Percentiles rank a stretch among this genome's conserved stretches.
phyloP scores from a whole-genome alignment of 2,329 filamentous ascomycete species.

The Monilinia fructicola region DNA sequence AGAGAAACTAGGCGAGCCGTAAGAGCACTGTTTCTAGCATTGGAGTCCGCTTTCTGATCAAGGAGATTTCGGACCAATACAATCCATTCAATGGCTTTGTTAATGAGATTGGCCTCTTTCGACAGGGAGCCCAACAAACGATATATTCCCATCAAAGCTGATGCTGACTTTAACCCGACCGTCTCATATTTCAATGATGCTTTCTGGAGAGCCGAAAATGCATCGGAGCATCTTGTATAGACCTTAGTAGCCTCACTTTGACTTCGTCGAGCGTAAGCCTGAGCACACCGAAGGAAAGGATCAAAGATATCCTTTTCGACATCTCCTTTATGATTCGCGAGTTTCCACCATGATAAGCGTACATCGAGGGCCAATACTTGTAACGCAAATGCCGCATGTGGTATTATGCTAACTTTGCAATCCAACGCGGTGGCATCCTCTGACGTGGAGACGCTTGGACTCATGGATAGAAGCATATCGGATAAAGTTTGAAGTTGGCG shows the following conservation, averaged over 20 bases:
- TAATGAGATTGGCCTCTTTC: slow-evolving; percentile 47
- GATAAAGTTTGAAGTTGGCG: slow-evolving; percentile 67
- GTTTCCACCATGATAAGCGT: slow-evolving; percentile 64
- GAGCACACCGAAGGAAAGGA: slow-evolving; percentile 62
- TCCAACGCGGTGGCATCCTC: slow-evolving; percentile 59
- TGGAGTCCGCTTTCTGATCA: slow-evolving; percentile 33
- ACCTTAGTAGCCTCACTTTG: slow-evolving; percentile 28
- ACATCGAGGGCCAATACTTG: slow-evolving; percentile 63
- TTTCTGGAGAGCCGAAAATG: slow-evolving; percentile 31
- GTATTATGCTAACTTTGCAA: slow-evolving; percentile 54
- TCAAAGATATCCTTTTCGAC: slow-evolving; percentile 63
- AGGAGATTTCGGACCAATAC: slow-evolving; percentile 43
- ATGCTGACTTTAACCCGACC: slow-evolving; percentile 27
- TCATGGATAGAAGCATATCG: slow-evolving; percentile 63
- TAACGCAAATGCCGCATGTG: slow-evolving; percentile 59
- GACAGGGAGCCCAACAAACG: slow-evolving; percentile 54
- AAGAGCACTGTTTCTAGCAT: slow-evolving; percentile 47
- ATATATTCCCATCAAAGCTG: slow-evolving; percentile 40
- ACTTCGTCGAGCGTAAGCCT: slow-evolving; percentile 57
- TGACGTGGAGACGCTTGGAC: slow-evolving; percentile 64
- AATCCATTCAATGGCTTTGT: slow-evolving; percentile 58
- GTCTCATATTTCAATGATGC: slow-evolving; percentile 28
- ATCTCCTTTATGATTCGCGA: slow-evolving; percentile 60
- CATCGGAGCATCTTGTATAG: slow-evolving; percentile 31
- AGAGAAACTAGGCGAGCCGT: slow-evolving; percentile 57